phyloP scores from a whole-genome alignment of 2,329 filamentous ascomycete species.

The Epichloe sylvatica region DNA sequence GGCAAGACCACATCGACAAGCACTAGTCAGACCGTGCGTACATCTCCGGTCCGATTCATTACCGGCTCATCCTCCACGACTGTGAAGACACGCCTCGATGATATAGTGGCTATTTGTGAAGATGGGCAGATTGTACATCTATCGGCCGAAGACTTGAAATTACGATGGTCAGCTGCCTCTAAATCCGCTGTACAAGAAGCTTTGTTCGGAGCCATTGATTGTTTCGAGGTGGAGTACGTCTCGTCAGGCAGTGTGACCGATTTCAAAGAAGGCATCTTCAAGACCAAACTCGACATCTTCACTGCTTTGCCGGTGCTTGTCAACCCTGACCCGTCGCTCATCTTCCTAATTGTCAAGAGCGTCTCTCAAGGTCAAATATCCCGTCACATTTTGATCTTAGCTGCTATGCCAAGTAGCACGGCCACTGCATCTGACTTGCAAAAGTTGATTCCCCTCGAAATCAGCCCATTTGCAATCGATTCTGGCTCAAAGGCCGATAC shows the following conservation, averaged over 20 bases:
- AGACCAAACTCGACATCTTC: conserved; percentile 37
- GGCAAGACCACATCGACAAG: conserved; percentile 40
- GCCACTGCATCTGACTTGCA: conserved; percentile 17
- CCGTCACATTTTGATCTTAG: conserved; percentile 21
- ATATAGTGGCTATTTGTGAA: conserved; percentile 42
- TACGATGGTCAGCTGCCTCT: conserved; percentile 22
- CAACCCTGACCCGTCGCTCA: conserved; percentile 34
- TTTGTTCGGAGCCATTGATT: conserved; percentile 18
- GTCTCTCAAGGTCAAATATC: conserved; percentile 16
- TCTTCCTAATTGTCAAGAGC: conserved; percentile 36
- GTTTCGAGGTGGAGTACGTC: conserved; percentile 35
- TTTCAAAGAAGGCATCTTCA: conserved; percentile 40
- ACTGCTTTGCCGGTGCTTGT: conserved; percentile 35
- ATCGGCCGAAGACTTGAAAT: conserved; percentile 34
- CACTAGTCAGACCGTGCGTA: conserved; percentile 28
- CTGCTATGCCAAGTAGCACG: conserved; percentile 15
- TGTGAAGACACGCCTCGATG: conserved; percentile 15
- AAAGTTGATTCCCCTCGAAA: conserved; percentile 25
- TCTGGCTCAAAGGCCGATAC: conserved; percentile 7
- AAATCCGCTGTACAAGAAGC: conserved; percentile 22
- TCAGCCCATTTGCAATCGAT: conserved; percentile 22
- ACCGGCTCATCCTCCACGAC: conserved; percentile 17
- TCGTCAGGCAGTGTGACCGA: conserved; percentile 32
- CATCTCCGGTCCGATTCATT: conserved; percentile 22
- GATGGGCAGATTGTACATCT: conserved; percentile 49